These are phyloP conservation scores for Aegilops tauschii DNA, from an alignment of 176 grass and related monocot genomes.

Conservation along the genomic window DNA sequence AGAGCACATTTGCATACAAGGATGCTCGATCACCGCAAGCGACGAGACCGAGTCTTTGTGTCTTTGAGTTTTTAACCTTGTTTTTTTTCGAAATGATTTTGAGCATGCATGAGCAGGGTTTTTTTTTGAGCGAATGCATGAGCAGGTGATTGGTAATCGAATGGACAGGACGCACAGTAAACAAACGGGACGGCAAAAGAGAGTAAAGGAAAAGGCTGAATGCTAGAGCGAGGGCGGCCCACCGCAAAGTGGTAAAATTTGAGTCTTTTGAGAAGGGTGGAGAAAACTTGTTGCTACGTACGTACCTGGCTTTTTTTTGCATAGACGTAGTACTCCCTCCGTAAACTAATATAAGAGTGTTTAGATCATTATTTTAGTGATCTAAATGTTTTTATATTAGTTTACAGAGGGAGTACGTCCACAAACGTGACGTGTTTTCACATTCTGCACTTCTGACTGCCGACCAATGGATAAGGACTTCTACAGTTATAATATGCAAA, in stretches of 20 bases:
- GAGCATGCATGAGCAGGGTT: background rate
- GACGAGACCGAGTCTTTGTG: no score
- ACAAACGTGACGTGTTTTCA: background rate
- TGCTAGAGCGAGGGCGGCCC: background rate
- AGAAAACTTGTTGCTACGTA: background rate
- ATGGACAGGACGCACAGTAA: background rate
- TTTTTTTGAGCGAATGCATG: background rate
- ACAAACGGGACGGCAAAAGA: background rate
- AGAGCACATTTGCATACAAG: no score
- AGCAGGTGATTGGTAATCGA: constrained; percentile 6
- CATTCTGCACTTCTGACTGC: background rate
- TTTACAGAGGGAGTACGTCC: no score
- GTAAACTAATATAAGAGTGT: no score
- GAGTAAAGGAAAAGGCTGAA: background rate
- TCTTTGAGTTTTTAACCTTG: no score
- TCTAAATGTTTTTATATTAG: no score
- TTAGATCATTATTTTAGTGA: no score
- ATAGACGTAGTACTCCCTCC: no score
- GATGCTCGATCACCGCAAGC: no score
- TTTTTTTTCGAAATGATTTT: background rate
- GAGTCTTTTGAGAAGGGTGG: background rate
- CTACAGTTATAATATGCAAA: no score
- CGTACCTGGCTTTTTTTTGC: no score
- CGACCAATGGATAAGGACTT: no score
- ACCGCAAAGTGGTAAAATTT: background rate